Evolutionary conservation across 768 basidiomycete species (phyloP).

Genomic region (Pulveroboletus sp.): DNA sequence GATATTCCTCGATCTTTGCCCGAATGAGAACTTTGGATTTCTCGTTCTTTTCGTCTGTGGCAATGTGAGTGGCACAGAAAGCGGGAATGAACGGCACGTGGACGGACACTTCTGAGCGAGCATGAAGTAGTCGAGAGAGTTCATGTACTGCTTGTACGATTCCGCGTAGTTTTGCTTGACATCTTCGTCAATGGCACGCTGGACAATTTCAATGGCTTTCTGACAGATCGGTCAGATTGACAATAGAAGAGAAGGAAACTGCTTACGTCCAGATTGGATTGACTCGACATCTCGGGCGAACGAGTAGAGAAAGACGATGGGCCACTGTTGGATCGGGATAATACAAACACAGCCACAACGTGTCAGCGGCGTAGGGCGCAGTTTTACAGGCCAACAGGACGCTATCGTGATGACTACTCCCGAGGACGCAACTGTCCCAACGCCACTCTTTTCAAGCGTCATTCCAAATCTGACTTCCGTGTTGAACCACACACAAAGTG

Average conservation of each 20-base stretch:
- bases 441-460: conserved; percentile 51
- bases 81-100: background rate
- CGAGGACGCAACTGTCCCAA: conserved; percentile 33
- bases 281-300: conserved; percentile 36
- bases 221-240: conserved; percentile 29
- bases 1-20: conserved; percentile 86
- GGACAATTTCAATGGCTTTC: conserved; percentile 88
- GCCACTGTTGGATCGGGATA: background rate
- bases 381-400: no score
- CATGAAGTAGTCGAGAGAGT: conserved; percentile 97
- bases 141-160: conserved; percentile 92
- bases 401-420: conserved; percentile 10
- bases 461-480: conserved; percentile 58
- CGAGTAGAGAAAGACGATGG: background rate
- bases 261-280: conserved; percentile 48
- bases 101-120: conserved; percentile 84
- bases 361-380: background rate
- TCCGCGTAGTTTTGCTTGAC: conserved; percentile 89
- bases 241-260: background rate
- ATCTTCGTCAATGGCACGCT: conserved; percentile 91
- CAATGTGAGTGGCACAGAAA: background rate
- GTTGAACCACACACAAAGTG: conserved; percentile 55
- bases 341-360: conserved; percentile 17
- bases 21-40: conserved; percentile 84
- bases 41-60: conserved; percentile 81